Evolutionary conservation across 176 grass and related monocot species (phyloP).

Genomic region (Dendrocalamus sinicus): DNA sequence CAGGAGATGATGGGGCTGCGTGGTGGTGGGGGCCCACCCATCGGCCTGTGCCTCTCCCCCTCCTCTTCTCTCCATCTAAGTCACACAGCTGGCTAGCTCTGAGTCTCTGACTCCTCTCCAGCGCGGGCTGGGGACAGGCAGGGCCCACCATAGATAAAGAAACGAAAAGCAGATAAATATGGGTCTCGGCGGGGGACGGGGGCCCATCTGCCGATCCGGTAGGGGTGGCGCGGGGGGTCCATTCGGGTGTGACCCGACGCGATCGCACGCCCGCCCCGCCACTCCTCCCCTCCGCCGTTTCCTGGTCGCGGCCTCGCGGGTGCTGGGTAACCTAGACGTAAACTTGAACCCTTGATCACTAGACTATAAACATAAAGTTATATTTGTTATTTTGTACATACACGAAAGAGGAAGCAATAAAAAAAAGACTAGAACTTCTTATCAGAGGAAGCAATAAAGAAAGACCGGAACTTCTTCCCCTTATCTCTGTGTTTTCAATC

Average conservation of each 20-base stretch:
- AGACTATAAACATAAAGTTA: rapidly evolving
- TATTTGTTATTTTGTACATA: no score
- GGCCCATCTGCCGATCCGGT: not conserved
- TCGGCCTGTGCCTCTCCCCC: not conserved
- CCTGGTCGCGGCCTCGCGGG: no score
- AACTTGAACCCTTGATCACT: no score
- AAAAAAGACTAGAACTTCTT: no score
- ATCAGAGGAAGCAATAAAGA: no score
- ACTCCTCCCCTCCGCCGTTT: not conserved
- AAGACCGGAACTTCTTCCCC: no score
- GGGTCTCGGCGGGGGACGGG: not conserved
- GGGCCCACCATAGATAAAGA: constrained; percentile 36
- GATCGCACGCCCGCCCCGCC: not conserved
- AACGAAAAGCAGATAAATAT: not conserved
- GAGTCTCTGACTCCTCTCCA: constrained; percentile 35
- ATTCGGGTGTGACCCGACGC: constrained; percentile 37
- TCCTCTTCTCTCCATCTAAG: constrained; percentile 10
- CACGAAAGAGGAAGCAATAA: no score
- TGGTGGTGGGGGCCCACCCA: constrained; percentile 46
- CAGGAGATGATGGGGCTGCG: constrained; percentile 45
- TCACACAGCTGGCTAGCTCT: constrained; percentile 27
- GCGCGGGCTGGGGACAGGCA: constrained; percentile 26
- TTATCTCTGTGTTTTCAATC: no score
- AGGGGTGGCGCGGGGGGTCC: constrained; percentile 5
- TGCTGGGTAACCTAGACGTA: no score